phyloP scores from a whole-genome alignment of 176 grass and related monocot genomes.

The Oryza australiensis region DNA sequence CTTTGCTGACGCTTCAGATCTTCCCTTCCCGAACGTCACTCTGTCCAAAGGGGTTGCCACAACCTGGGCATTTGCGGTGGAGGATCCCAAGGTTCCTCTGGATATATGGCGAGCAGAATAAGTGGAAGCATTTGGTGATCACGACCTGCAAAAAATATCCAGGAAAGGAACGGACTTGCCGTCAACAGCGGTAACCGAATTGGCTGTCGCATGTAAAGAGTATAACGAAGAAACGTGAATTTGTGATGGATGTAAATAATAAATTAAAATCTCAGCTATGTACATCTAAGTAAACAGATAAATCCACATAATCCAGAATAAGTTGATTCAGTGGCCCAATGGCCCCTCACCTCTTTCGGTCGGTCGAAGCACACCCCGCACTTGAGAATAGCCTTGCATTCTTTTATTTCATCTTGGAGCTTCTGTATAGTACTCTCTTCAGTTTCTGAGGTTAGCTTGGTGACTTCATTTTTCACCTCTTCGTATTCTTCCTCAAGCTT shows the following conservation, averaged over 20 bases:
- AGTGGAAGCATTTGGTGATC: slow-evolving; percentile 96
- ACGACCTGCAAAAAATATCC: slow-evolving; percentile 58
- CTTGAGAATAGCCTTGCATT: slow-evolving; percentile 98
- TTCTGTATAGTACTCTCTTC: slow-evolving; percentile 86
- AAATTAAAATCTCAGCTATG: not conserved
- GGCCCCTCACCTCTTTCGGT: slow-evolving; percentile 78
- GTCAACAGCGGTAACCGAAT: slow-evolving; percentile 24
- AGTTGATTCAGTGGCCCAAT: not conserved
- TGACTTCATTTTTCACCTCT: slow-evolving; percentile 85
- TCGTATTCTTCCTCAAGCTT: slow-evolving; percentile 78
- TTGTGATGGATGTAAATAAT: not conserved
- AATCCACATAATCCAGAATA: not conserved
- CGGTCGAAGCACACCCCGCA: slow-evolving; percentile 93
- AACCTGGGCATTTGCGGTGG: slow-evolving; percentile 81
- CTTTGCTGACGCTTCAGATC: slow-evolving; percentile 45
- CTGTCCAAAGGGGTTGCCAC: slow-evolving; percentile 82
- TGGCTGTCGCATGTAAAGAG: not conserved
- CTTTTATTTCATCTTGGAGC: slow-evolving; percentile 92
- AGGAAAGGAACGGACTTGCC: not conserved
- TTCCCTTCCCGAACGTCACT: slow-evolving; percentile 87
- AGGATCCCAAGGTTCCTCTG: slow-evolving; percentile 95
- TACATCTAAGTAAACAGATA: not conserved
- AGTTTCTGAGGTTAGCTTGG: slow-evolving; percentile 71
- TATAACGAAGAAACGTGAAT: not conserved
- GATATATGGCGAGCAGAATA: slow-evolving; percentile 91